Percentiles rank a stretch among this genome's conserved stretches.
phyloP scores from a whole-genome alignment of 169 alveolate genomes.

The Neospora caninum region DNA sequence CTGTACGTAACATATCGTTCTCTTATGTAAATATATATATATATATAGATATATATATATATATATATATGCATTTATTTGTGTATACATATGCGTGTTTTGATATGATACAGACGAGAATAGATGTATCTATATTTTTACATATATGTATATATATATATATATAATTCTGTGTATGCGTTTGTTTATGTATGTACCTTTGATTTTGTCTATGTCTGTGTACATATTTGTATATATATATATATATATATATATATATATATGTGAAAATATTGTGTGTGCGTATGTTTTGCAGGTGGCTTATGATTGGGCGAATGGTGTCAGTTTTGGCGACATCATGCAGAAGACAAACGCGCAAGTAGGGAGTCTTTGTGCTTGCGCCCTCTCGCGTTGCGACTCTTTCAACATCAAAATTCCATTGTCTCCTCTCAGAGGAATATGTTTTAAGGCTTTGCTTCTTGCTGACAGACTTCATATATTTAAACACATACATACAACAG shows the following conservation, averaged over 20 bases:
- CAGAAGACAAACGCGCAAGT: conserved; percentile 56
- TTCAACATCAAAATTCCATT: neutral
- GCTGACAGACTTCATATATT: neutral
- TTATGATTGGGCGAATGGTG: conserved; percentile 68
- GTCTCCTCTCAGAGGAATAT: too few species aligned
- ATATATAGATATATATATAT: neutral
- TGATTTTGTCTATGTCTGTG: too few species aligned
- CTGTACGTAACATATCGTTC: too few species aligned
- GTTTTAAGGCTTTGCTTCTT: neutral
- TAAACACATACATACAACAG: too few species aligned
- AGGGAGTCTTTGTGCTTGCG: neutral
- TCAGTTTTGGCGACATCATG: conserved; percentile 57
- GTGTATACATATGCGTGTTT: neutral
- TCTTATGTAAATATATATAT: neutral
- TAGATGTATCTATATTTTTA: neutral
- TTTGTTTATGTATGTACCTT: neutral
- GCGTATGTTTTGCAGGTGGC: conserved; percentile 43
- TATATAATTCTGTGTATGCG: too few species aligned
- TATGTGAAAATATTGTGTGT: neutral
- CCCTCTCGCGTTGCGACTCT: neutral
- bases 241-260: neutral
- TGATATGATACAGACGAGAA: neutral
- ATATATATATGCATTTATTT: neutral
- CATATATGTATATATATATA: neutral
- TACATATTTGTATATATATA: neutral